Conservation (phyloP, 345 rosid genomes). For the Sisymbrium irio region DNA sequence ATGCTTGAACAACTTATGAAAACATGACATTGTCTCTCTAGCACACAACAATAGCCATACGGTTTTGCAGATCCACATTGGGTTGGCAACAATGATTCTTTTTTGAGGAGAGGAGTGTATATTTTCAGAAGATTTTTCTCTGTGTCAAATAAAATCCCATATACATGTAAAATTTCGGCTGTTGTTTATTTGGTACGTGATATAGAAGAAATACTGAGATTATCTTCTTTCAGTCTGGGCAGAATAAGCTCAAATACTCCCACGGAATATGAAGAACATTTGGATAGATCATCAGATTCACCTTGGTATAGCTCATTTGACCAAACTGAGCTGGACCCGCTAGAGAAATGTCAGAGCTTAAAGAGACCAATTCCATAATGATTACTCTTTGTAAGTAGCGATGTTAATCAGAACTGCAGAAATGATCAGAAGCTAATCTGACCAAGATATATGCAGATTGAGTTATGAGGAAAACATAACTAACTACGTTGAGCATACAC, state of each 20-base stretch:
- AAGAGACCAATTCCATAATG: constrained; percentile 47
- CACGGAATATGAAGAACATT: constrained; percentile 48
- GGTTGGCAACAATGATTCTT: no score
- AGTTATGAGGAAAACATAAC: constrained; percentile 25
- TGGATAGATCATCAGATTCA: constrained; percentile 60
- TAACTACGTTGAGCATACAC: constrained; percentile 82
- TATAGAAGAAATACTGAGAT: constrained; percentile 30
- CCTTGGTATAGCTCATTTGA: constrained; percentile 70
- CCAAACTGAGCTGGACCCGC: constrained; percentile 45
- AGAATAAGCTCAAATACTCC: constrained; percentile 45
- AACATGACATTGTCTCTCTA: no score
- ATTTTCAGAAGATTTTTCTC: not conserved
- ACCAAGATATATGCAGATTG: not conserved
- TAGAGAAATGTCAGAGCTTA: constrained; percentile 48
- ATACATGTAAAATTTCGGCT: constrained; percentile 62
- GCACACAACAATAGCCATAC: no score
- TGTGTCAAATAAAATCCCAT: not conserved
- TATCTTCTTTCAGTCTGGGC: constrained; percentile 46
- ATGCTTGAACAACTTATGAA: no score
- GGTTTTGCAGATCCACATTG: no score
- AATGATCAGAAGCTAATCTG: not conserved
- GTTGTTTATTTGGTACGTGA: constrained; percentile 41
- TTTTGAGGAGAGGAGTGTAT: no score
- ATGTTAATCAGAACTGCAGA: constrained; percentile 10
- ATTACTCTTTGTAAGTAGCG: constrained; percentile 51